Evolutionary conservation across 202 grass and related monocot genomes (phyloP).

Genomic region (Zizania palustris): DNA sequence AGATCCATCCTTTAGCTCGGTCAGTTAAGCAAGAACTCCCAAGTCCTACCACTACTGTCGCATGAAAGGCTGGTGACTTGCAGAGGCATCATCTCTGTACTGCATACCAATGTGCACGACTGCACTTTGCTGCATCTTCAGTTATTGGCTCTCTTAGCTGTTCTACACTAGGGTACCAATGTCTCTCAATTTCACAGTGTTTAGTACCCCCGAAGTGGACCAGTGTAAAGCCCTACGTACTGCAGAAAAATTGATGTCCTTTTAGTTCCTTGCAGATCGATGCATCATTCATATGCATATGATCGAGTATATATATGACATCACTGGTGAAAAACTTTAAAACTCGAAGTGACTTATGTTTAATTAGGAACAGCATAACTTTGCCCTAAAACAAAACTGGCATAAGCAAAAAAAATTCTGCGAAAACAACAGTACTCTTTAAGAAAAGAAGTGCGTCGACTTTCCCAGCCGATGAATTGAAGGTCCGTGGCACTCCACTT

Average conservation of each 20-base stretch:
- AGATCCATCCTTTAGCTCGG: background rate
- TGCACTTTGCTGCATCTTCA: slow-evolving; percentile 1
- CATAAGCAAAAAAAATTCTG: background rate
- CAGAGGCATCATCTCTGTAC: background rate
- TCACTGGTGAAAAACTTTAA: background rate
- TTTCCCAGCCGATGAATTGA: background rate
- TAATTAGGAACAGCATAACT: too few relatives aligned
- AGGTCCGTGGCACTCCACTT: background rate
- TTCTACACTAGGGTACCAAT: background rate
- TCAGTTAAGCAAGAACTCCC: background rate
- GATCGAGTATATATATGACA: background rate
- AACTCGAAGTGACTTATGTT: too few relatives aligned
- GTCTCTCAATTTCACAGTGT: background rate
- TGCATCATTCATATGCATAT: background rate
- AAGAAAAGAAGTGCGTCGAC: background rate
- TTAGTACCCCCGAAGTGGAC: too few relatives aligned
- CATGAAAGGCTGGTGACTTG: background rate
- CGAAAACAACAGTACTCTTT: background rate
- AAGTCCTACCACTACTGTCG: background rate
- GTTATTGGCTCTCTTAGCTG: background rate
- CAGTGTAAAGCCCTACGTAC: too few relatives aligned
- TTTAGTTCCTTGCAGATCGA: background rate
- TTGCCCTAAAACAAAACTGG: too few relatives aligned
- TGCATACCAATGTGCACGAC: background rate
- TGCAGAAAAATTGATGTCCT: background rate